Evolutionary conservation across 2,329 filamentous ascomycete species (phyloP), one percentile per base, ranked within the genome.

Genomic region (Clarireedia homoeocarpa): DNA sequence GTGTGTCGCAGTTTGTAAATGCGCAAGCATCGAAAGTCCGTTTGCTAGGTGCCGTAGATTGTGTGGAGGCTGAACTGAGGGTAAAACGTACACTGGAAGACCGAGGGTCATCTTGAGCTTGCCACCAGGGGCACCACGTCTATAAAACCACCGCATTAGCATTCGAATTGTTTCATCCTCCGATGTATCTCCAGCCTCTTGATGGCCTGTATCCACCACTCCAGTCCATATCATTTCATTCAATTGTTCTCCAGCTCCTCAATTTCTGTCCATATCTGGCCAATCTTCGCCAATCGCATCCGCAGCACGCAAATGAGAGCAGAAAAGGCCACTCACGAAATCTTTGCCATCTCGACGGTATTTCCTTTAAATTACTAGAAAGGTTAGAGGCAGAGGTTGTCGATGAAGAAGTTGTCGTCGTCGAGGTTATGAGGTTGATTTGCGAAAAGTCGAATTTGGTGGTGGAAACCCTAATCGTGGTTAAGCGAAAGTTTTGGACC

Each of bases 91-190:
- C 91, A 96, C 91, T 80, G 94, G 94, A 73, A 99, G 91, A 96
- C 90, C 94, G 79, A 99, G 90, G 77, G 94, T 96, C 94, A 99
- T 99, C 89, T 96, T 97, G 73, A 97, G 89, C 89, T 99, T 99
- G 89, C 95, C 95, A 85, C 94, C 94, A 74, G 91, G 88, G 83
- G 90, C 88, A 88, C 88, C 89, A 84, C 90, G 83, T 66, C 83
- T 86, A 69, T 68, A 48, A 51, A 15, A 34, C 27, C 39, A 57
- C 64, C 39, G 30, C 20, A 56, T 64, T 55, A 64, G 62, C 53
- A 53, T 51, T 53, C 17, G 17, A 46, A 17, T 53, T 15, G 20
- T 36, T 17, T 30, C 5, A 27, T 39, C 14, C 46, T 30, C 38
- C 12, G 12, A 36, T 52, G 42, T 50, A 1, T 14, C 40, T 10